Evolutionary conservation across 2,329 filamentous ascomycete genomes (phyloP).

Genomic region (Sclerotinia minor): DNA sequence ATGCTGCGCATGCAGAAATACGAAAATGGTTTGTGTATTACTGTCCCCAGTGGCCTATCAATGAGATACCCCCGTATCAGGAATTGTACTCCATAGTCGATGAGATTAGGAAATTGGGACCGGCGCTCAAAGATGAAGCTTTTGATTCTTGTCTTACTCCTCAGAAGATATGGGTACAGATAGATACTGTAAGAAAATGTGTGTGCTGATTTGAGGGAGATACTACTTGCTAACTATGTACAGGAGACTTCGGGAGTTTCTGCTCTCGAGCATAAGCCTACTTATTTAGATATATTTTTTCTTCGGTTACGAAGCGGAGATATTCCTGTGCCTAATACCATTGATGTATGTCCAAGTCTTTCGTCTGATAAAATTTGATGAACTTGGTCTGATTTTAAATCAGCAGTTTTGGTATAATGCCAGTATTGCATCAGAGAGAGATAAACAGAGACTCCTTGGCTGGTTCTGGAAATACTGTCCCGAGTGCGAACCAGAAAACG

Average conservation of each 20-base stretch:
- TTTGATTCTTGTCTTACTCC: neutral
- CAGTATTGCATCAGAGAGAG: neutral
- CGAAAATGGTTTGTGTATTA: neutral
- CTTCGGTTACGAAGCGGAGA: neutral
- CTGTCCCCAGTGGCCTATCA: neutral
- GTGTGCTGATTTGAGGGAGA: neutral
- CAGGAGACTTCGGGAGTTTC: neutral
- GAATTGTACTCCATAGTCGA: neutral
- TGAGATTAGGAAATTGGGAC: neutral
- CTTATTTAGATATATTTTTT: neutral
- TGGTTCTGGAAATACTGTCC: neutral
- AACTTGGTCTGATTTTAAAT: neutral
- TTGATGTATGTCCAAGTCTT: neutral
- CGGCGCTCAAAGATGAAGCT: neutral
- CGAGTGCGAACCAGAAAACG: neutral
- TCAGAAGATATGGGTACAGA: neutral
- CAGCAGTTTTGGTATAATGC: constrained; percentile 1
- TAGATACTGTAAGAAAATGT: neutral
- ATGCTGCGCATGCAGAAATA: neutral
- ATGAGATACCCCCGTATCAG: neutral
- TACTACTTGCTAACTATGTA: neutral
- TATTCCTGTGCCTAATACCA: neutral
- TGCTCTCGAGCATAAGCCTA: neutral
- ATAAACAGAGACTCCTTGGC: neutral
- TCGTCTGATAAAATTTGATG: neutral